phyloP scores from a whole-genome alignment of 2,329 filamentous ascomycete species.

The Cytospora piceicola region DNA sequence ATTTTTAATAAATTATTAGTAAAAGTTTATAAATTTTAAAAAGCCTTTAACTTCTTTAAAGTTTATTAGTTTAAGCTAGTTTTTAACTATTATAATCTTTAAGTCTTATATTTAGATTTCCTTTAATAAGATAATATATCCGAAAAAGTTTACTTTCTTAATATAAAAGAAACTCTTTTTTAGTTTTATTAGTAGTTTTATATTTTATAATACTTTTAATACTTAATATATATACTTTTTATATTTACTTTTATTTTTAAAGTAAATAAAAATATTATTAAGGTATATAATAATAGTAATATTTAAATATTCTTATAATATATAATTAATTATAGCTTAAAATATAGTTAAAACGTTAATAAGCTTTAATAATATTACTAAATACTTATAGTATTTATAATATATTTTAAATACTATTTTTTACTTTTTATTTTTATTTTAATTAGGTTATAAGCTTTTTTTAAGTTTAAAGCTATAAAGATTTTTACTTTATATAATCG shows the following conservation, averaged over 20 bases:
- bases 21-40: slow-evolving; percentile 16
- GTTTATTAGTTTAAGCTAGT: slow-evolving; percentile 1
- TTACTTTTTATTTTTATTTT: slow-evolving; percentile 2
- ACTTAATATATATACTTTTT: slow-evolving; percentile 12
- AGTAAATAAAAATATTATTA: too few relatives aligned
- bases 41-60: background rate
- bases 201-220: background rate
- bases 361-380: slow-evolving; percentile 6
- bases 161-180: slow-evolving; percentile 12
- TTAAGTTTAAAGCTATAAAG: background rate
- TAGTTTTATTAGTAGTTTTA: slow-evolving; percentile 1
- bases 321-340: slow-evolving; percentile 13
- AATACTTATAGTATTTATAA: background rate
- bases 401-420: slow-evolving; percentile 14
- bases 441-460: slow-evolving; percentile 3
- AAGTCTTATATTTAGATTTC: background rate
- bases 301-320: slow-evolving; percentile 12
- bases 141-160: slow-evolving; percentile 3
- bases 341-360: slow-evolving; percentile 5
- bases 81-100: slow-evolving; percentile 2
- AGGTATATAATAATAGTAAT: too few relatives aligned
- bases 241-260: too few relatives aligned
- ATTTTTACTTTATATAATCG: background rate
- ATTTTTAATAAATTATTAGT: slow-evolving; percentile 8
- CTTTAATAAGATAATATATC: background rate